Percentiles rank a stretch among this genome's conserved stretches.
Conservation (phyloP, 1,284 basidiomycete genomes). For the Coniferiporia sulphurascens region DNA sequence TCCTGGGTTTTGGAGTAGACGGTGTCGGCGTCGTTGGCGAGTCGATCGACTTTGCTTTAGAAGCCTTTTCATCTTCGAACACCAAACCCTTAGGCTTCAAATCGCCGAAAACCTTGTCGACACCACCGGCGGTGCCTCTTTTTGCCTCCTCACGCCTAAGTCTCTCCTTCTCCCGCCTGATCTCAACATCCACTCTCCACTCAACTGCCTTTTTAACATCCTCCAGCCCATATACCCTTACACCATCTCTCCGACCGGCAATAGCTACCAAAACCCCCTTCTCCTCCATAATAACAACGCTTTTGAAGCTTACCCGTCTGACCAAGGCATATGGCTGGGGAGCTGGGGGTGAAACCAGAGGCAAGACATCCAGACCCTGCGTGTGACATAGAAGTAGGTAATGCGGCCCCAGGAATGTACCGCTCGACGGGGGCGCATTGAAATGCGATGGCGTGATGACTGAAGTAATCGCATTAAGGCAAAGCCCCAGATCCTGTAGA, state of each 20-base stretch:
- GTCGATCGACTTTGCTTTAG: neutral
- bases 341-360: slow-evolving; percentile 63
- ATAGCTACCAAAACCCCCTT: slow-evolving; percentile 80
- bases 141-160: slow-evolving; percentile 60
- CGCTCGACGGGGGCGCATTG: slow-evolving; percentile 65
- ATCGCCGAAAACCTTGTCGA: slow-evolving; percentile 28
- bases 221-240: slow-evolving; percentile 78
- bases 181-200: slow-evolving; percentile 79
- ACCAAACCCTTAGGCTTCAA: neutral
- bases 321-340: slow-evolving; percentile 74
- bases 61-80: slow-evolving; percentile 3
- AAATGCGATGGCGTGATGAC: slow-evolving; percentile 72
- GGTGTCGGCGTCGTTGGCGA: slow-evolving; percentile 16
- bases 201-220: slow-evolving; percentile 78
- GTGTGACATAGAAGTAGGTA: slow-evolving; percentile 78
- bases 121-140: slow-evolving; percentile 31
- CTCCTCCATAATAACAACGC: slow-evolving; percentile 84
- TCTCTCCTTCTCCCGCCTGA: slow-evolving; percentile 65
- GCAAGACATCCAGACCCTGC: slow-evolving; percentile 76
- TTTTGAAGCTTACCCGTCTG: slow-evolving; percentile 73
- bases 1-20: slow-evolving; percentile 26
- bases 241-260: slow-evolving; percentile 75
- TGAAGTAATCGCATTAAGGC: slow-evolving; percentile 58
- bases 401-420: slow-evolving; percentile 72
- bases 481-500: slow-evolving; percentile 70